Evolutionary conservation across 2,329 filamentous ascomycete species (phyloP).

Genomic region (Trichoderma oligosporum): DNA sequence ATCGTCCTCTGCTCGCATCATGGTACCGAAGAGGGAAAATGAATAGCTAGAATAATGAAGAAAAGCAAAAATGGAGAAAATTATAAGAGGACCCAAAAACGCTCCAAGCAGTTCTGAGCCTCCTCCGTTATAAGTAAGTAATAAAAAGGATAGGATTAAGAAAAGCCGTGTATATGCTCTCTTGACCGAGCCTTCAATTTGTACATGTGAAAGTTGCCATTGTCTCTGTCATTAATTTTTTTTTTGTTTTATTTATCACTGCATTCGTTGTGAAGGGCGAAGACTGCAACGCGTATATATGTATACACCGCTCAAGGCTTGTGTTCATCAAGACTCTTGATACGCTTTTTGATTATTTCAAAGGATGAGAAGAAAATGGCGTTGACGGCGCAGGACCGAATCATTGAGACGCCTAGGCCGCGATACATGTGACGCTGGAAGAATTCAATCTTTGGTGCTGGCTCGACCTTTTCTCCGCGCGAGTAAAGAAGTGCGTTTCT

Average conservation of each 20-base stretch:
- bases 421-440: constrained; percentile 77
- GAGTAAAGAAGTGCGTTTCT: constrained; percentile 71
- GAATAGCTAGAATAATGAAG: not conserved
- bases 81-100: not conserved
- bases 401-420: constrained; percentile 78
- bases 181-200: not conserved
- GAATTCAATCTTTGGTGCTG: constrained; percentile 71
- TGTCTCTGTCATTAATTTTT: no score
- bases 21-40: not conserved
- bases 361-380: constrained; percentile 89
- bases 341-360: constrained; percentile 73
- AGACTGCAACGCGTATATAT: not conserved
- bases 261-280: not conserved
- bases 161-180: not conserved
- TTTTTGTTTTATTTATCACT: not conserved
- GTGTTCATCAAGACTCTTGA: constrained; percentile 48
- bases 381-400: constrained; percentile 76
- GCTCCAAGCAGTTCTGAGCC: not conserved
- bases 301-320: not conserved
- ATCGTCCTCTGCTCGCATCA: no score
- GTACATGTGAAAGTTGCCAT: not conserved
- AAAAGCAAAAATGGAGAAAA: not conserved
- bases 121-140: not conserved
- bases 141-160: not conserved
- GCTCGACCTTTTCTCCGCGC: constrained; percentile 59